Evolutionary conservation across 768 basidiomycete species (phyloP).

Genomic region (Harrya chromipes): DNA sequence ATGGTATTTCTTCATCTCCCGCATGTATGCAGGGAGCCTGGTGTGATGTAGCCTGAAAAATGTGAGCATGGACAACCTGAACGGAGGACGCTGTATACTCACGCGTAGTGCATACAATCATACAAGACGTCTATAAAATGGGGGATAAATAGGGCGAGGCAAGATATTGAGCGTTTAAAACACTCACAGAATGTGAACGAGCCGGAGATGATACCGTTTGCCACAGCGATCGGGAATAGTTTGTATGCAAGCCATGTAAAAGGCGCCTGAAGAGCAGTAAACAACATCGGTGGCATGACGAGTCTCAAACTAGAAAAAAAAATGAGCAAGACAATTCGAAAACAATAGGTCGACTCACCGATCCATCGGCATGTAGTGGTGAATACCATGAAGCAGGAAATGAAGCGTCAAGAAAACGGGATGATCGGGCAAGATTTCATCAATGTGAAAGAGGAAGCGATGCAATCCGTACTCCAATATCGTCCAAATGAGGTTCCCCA

Average conservation of each 20-base stretch:
- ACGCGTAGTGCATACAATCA: slow-evolving; percentile 92
- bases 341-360: slow-evolving; percentile 43
- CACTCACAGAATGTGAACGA: slow-evolving; percentile 67
- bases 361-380: slow-evolving; percentile 98
- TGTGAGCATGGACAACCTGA: not conserved
- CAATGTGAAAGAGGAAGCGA: slow-evolving; percentile 97
- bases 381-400: slow-evolving; percentile 92
- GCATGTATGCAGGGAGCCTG: slow-evolving; percentile 78
- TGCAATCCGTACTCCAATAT: slow-evolving; percentile 90
- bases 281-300: slow-evolving; percentile 94
- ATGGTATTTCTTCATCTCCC: slow-evolving; percentile 96
- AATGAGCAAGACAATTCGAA: slow-evolving; percentile 1
- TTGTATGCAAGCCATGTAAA: slow-evolving; percentile 83
- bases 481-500: slow-evolving; percentile 92
- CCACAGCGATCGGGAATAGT: slow-evolving; percentile 79
- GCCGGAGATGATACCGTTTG: slow-evolving; percentile 91
- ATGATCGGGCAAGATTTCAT: slow-evolving; percentile 79
- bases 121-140: slow-evolving; percentile 66
- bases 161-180: not conserved
- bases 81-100: slow-evolving; percentile 30
- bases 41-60: slow-evolving; percentile 73
- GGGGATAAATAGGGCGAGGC: slow-evolving; percentile 6
- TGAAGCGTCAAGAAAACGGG: slow-evolving; percentile 80
- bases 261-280: slow-evolving; percentile 71
- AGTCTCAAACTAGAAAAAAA: slow-evolving; percentile 63